Conservation (phyloP, 2,329 filamentous ascomycete species). For the Fusarium falciforme region DNA sequence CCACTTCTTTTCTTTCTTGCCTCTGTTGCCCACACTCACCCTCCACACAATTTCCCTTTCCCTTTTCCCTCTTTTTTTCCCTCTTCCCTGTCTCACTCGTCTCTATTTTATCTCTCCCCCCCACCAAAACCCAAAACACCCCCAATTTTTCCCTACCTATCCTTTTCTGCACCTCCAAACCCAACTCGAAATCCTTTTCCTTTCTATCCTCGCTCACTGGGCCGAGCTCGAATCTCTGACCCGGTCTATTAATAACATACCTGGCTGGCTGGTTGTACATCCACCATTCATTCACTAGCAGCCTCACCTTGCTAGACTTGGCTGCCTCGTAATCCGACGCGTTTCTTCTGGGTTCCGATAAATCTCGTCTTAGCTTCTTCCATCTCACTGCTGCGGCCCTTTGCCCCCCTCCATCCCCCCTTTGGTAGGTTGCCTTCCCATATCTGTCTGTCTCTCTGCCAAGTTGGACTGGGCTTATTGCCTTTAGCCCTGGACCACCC, state of each 20-base stretch:
- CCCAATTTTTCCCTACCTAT: constrained; percentile 13
- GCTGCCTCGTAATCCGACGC: constrained; percentile 18
- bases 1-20: constrained; percentile 13
- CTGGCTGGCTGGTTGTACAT: constrained; percentile 1
- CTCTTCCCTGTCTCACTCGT: constrained; percentile 14
- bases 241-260: constrained; percentile 13
- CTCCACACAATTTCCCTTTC: constrained; percentile 16
- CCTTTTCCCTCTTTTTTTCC: constrained; percentile 16
- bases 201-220: constrained; percentile 4
- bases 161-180: neutral
- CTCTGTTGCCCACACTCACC: neutral
- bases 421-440: constrained; percentile 10
- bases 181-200: neutral
- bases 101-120: constrained; percentile 2
- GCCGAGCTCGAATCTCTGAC: neutral
- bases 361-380: neutral
- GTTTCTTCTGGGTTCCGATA: neutral
- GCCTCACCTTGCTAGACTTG: neutral
- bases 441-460: constrained; percentile 22
- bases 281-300: neutral
- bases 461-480: constrained; percentile 40
- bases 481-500: constrained; percentile 36
- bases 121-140: constrained; percentile 7
- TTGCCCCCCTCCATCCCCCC: constrained; percentile 18
- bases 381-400: neutral